phyloP scores from a whole-genome alignment of 192 early-diverging fungal genomes.

The Coemansia sp. region DNA sequence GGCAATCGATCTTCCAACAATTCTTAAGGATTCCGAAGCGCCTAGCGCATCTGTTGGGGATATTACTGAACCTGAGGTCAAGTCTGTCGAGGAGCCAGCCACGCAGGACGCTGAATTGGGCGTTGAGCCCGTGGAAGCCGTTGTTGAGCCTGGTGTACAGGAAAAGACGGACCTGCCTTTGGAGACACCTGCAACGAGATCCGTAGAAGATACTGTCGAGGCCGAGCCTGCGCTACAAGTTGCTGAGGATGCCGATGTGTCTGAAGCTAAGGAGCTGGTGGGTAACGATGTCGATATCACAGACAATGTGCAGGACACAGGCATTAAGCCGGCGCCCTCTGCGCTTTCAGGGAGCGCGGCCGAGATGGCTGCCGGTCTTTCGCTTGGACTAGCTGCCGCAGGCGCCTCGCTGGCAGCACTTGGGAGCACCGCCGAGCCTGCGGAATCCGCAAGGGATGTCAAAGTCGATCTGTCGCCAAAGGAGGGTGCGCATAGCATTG shows the following conservation, averaged over 20 bases:
- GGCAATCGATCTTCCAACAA: neutral
- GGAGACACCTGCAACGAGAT: too few relatives aligned
- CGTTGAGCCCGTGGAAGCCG: too few relatives aligned
- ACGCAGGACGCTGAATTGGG: too few relatives aligned
- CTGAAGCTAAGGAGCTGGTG: neutral
- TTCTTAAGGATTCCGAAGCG: neutral
- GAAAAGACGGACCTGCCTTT: too few relatives aligned
- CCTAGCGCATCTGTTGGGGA: neutral
- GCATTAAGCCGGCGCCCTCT: neutral
- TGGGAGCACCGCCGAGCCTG: neutral
- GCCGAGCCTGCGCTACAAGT: neutral
- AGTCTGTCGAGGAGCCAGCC: too few relatives aligned
- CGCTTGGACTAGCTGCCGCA: constrained; percentile 14
- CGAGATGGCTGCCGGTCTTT: constrained; percentile 14
- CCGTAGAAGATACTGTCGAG: too few relatives aligned
- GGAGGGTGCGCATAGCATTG: constrained; percentile 3
- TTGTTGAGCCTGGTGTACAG: too few relatives aligned
- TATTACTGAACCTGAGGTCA: neutral
- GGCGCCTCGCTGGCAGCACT: constrained; percentile 14
- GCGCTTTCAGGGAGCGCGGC: constrained; percentile 3
- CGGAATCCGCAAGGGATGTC: neutral
- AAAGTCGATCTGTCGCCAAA: neutral
- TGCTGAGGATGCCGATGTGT: neutral
- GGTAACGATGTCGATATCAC: neutral
- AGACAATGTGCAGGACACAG: constrained; percentile 7